Conservation (phyloP, 1,284 basidiomycete genomes). For the Ceratobasidium sp. region DNA sequence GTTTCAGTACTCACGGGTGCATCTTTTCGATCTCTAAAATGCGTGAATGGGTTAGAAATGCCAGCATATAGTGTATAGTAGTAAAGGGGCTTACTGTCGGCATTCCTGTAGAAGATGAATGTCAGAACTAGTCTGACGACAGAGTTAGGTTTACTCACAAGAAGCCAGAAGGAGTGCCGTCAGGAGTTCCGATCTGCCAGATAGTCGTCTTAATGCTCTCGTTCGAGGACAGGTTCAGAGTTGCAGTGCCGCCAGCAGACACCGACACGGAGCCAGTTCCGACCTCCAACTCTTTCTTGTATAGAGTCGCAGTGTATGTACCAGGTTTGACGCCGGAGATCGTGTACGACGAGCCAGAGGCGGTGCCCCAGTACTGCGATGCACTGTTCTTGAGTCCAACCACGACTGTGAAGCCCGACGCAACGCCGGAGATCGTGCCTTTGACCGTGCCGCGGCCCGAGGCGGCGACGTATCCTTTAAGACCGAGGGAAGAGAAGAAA, state of each 20-base stretch:
- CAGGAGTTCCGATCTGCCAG: slow-evolving; percentile 65
- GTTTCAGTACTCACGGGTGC: slow-evolving; percentile 26
- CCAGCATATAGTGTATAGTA: background rate
- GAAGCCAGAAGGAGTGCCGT: slow-evolving; percentile 64
- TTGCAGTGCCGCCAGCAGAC: slow-evolving; percentile 59
- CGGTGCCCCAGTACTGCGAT: slow-evolving; percentile 63
- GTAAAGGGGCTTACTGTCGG: slow-evolving; percentile 55
- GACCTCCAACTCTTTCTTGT: slow-evolving; percentile 63
- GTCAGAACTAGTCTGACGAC: background rate
- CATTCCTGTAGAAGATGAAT: slow-evolving; percentile 54
- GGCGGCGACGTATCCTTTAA: slow-evolving; percentile 63
- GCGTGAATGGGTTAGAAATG: background rate
- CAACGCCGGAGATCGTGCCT: slow-evolving; percentile 63
- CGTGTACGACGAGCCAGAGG: slow-evolving; percentile 60
- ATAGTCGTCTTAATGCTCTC: slow-evolving; percentile 59
- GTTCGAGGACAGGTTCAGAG: slow-evolving; percentile 54
- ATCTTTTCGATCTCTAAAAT: slow-evolving; percentile 38
- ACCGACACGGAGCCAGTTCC: slow-evolving; percentile 62
- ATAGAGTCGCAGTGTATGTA: slow-evolving; percentile 61
- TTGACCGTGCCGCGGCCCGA: slow-evolving; percentile 64
- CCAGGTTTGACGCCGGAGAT: slow-evolving; percentile 65
- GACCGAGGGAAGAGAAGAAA: slow-evolving; percentile 63
- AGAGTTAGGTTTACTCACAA: slow-evolving; percentile 50
- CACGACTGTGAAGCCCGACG: slow-evolving; percentile 58
- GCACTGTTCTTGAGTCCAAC: slow-evolving; percentile 61